Base-by-base conservation (phyloP, 345 rosid genomes). In the Luvunga scandens region DNA sequence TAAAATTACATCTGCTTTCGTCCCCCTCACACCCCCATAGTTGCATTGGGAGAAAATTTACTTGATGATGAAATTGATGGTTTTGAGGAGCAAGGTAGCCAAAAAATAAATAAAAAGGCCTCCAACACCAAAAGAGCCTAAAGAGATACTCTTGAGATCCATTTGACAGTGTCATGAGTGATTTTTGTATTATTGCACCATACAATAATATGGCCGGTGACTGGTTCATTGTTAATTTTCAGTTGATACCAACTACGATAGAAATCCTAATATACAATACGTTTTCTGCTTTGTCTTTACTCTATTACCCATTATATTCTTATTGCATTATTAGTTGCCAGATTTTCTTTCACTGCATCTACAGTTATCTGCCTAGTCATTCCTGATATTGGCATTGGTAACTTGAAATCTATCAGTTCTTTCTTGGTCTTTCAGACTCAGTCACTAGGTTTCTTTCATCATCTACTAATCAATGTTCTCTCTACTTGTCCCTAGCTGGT, bases 1-100 rank as follows among this genome's bases (percentile, higher is more conserved):
- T 91, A 83, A 74, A 72, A 18, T 76, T 71, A 65, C 34, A 48
- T 76, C 34, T 62, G 62, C 28, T 75, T 76, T 30, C 50, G 62
- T 30, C 59, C 70, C 50, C 24, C 13, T 24, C 36, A 12, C 56
- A 21, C 53, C 24, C 12, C 18, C 63, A 34, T 14, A 45, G 50
- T 45, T 45, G 50, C 50, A 14, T 24, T 25, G 9, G 7, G 22
- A 38, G 22, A 39, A 25, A 36, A 31, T 69, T 75, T 24, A 39
- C 55, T 78, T 34, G 36, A n/a, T 55, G 45, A 24, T 30, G 67
- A 12, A 56, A 61, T 10, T 57, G 48, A 33, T 42, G 56, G 30
- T 31, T 78, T 71, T 9, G 22, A 9, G 34, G 14, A 69, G 38
- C 48, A 21, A 70, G 34, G 30, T 25, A 9, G 38, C 55, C 5